Percentiles rank a stretch among this genome's conserved stretches.
phyloP scores from a whole-genome alignment of 228 moss, liverwort and hornwort genomes.

The Sphagnum fallax region DNA sequence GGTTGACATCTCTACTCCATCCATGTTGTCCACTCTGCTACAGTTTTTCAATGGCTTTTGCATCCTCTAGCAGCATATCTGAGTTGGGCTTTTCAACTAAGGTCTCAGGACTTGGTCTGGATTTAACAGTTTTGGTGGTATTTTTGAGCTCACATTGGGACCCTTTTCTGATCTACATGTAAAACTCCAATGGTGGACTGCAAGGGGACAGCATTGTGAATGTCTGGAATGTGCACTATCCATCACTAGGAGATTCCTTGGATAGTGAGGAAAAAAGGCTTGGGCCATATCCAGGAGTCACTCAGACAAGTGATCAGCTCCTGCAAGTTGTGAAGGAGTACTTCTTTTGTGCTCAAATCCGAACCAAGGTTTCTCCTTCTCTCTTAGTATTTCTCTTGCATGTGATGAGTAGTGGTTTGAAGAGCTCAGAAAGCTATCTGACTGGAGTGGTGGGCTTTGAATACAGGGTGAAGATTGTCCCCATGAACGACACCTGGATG shows the following conservation, averaged over 20 bases:
- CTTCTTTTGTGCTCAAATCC: slow-evolving; percentile 47
- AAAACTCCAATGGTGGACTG: not conserved
- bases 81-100: not conserved
- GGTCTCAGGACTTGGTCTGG: not conserved
- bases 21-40: not conserved
- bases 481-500: slow-evolving; percentile 6
- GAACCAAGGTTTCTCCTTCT: slow-evolving; percentile 22
- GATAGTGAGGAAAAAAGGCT: slow-evolving; percentile 16
- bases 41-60: not conserved
- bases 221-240: slow-evolving; percentile 33
- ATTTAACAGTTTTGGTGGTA: not conserved
- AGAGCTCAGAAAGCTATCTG: too few species aligned
- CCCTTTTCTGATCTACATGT: too few species aligned
- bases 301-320: slow-evolving; percentile 13
- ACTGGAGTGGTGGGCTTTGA: not conserved
- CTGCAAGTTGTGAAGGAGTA: slow-evolving; percentile 28
- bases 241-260: slow-evolving; percentile 24
- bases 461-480: slow-evolving; percentile 8
- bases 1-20: slow-evolving; percentile 10
- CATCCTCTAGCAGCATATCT: not conserved
- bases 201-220: slow-evolving; percentile 28
- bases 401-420: too few species aligned
- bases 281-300: slow-evolving; percentile 19
- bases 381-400: too few species aligned
- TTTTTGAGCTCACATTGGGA: not conserved